Conservation (phyloP, 192 early-diverging fungal genomes). For the Dispira parvispora region DNA sequence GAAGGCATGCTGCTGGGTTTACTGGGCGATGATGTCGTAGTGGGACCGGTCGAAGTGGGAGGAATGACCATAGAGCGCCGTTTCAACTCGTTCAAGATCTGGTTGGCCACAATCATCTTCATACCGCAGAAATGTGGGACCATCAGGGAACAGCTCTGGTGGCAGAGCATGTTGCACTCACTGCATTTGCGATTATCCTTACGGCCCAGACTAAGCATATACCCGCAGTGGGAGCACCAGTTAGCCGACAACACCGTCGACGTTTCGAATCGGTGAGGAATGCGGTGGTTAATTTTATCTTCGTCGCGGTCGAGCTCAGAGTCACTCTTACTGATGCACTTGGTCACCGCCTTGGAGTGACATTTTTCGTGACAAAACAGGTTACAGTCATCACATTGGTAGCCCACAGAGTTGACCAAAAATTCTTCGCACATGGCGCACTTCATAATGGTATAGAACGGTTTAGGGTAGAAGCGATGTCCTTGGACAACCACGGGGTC, state of each 20-base stretch:
- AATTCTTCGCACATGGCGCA: slow-evolving; percentile 93
- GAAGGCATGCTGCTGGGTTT: neutral
- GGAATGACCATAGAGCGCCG: slow-evolving; percentile 10
- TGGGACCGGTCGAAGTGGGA: neutral
- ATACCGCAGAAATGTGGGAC: slow-evolving; percentile 91
- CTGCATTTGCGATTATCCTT: slow-evolving; percentile 27
- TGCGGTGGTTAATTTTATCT: slow-evolving; percentile 68
- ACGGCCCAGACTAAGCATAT: slow-evolving; percentile 73
- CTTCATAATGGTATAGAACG: slow-evolving; percentile 95
- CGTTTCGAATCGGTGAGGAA: slow-evolving; percentile 89
- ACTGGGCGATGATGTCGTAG: neutral
- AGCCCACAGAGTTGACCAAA: slow-evolving; percentile 71
- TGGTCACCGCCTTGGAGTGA: slow-evolving; percentile 61
- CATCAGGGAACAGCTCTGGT: slow-evolving; percentile 64
- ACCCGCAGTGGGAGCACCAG: slow-evolving; percentile 98
- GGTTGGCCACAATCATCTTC: slow-evolving; percentile 67
- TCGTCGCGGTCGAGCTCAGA: slow-evolving; percentile 47
- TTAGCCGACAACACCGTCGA: slow-evolving; percentile 66
- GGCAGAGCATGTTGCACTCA: slow-evolving; percentile 73
- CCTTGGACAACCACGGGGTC: slow-evolving; percentile 76
- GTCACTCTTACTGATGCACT: slow-evolving; percentile 67
- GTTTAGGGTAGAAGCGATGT: slow-evolving; percentile 80
- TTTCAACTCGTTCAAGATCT: slow-evolving; percentile 74
- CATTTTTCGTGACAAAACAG: slow-evolving; percentile 90
- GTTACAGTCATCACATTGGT: slow-evolving; percentile 92